Base-by-base conservation (phyloP, 164 flowering plant genomes). In the Berberis thunbergii region DNA sequence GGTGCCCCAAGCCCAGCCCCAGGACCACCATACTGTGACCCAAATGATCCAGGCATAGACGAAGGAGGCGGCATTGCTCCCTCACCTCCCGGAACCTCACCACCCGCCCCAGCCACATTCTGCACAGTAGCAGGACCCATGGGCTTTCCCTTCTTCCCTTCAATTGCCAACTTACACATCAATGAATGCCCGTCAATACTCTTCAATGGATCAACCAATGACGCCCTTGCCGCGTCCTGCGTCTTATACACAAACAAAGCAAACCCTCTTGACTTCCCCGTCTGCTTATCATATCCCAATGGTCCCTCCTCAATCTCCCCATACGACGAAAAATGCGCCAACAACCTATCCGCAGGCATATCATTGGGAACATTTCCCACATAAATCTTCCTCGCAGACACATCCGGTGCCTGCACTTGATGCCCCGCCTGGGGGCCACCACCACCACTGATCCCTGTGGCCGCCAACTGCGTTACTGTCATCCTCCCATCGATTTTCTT, bases 291-390 rank as follows among this genome's bases (percentile, higher is more conserved):
- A 54, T 83, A 87, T 59, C 99, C 99, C 45, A 91, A 64, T 2
- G 99, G 99, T 11, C 99, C 99, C 50, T 94, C 99, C 72, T 94
- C 99, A n/a, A 94, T 82, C 66, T 94, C 99, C 3, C 99, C 99
- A 57, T 82, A 94, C 42, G 74, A 55, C 0, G 84, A 65, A 57
- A 94, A 94, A 48, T 83, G 88, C 3, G 73, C 71, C 57, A 88
- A 67, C 52, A 94, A 72, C 59, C 86, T 79, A 62, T 91, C 96
- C 3, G 89, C 79, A 1, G 87, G 78, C 80, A 94, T 84, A 53
- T 94, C 97, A 38, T 70, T 59, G 50, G 96, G 96, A 26, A 94
- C 92, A 59, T 86, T 89, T 6, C 84, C 93, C 2, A 94, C 96
- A 69, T 82, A 94, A 46, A 94, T 87, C 78, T 94, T 94, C 77